Base-by-base conservation (phyloP, 768 basidiomycete genomes). In the Suillus plorans region DNA sequence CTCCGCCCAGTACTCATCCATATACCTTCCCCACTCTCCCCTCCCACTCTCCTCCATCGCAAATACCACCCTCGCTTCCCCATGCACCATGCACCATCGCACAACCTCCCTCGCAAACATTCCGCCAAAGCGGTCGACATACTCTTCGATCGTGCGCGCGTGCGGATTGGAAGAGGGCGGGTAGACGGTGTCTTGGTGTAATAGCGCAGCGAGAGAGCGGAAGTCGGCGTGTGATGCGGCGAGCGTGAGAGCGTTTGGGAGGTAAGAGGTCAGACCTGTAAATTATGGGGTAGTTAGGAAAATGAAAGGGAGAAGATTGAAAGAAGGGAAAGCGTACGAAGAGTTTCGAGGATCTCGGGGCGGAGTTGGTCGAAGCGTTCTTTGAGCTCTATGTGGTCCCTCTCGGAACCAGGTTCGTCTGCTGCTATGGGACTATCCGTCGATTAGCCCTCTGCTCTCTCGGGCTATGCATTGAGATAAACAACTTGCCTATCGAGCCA, bases 171-270 rank as follows among this genome's bases (percentile, higher is more conserved):
- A 79, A 58, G 88, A 76, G 2, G 87, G 86, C 8, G 84, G 87
- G 67, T 81, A 92, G 34, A 88, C 86, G 49, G 76, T 79, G 9
- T 86, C 86, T 61, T 84, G 84, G 70, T 94, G 86, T 73, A 95
- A 94, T 8, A 99, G 84, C 16, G 90, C 85, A 37, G 91, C 94
- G n/a, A 99, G 84, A 44, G 86, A 90, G 22, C 84, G 80, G 78
- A 93, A 97, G 76, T 98, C 97, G 36, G 83, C 84, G 73, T 96
- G 95, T 64, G 89, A 82, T 69, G 97, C 94, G 3, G 95, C 95
- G 7, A 98, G 85, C 14, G 81, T 78, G 73, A 93, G 96, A 0
- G 95, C 96, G 56, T 88, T 79, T 31, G 84, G 78, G 18, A 86
- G 82, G 68, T 89, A 83, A 2, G 88, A 91, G 62, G 85, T 85